phyloP scores from a whole-genome alignment of 2,329 filamentous ascomycete genomes.

The Fusarium beomiforme region DNA sequence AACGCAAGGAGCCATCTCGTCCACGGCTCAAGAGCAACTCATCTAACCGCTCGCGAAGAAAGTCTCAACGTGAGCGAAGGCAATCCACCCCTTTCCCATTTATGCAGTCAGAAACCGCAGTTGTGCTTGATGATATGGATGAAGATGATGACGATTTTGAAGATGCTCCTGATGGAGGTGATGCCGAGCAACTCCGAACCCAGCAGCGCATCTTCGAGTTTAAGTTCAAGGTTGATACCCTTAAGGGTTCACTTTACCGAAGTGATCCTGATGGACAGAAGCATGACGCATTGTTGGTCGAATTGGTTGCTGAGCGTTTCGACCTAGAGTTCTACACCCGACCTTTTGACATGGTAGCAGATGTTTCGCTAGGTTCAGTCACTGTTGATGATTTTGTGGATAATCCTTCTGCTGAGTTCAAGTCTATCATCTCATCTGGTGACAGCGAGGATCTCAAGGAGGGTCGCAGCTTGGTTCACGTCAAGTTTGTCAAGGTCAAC shows the following conservation, averaged over 20 bases:
- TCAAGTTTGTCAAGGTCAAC: constrained; percentile 92
- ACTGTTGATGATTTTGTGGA: constrained; percentile 96
- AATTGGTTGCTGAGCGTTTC: constrained; percentile 90
- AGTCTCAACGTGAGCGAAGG: constrained; percentile 59
- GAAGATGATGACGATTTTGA: constrained; percentile 74
- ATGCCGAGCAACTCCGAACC: constrained; percentile 71
- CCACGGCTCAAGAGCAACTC: constrained; percentile 58
- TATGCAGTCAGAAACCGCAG: constrained; percentile 74
- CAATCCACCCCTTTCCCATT: constrained; percentile 81
- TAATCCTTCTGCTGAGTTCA: constrained; percentile 88
- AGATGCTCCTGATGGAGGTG: constrained; percentile 69
- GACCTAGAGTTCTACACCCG: constrained; percentile 87
- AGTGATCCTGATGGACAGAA: constrained; percentile 82
- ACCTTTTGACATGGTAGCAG: constrained; percentile 91
- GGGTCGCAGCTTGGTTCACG: constrained; percentile 82
- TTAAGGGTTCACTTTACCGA: constrained; percentile 91
- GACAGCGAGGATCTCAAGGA: constrained; percentile 77
- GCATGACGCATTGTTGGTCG: constrained; percentile 84
- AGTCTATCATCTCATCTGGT: constrained; percentile 92
- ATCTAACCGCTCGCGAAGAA: constrained; percentile 58
- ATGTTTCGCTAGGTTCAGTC: constrained; percentile 86
- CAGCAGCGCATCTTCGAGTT: constrained; percentile 95
- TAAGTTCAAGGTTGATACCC: constrained; percentile 92
- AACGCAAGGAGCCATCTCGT: constrained; percentile 44
- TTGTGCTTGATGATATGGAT: constrained; percentile 82